Evolutionary conservation across 768 basidiomycete species (phyloP).

Genomic region (Leccinum disarticulatum): DNA sequence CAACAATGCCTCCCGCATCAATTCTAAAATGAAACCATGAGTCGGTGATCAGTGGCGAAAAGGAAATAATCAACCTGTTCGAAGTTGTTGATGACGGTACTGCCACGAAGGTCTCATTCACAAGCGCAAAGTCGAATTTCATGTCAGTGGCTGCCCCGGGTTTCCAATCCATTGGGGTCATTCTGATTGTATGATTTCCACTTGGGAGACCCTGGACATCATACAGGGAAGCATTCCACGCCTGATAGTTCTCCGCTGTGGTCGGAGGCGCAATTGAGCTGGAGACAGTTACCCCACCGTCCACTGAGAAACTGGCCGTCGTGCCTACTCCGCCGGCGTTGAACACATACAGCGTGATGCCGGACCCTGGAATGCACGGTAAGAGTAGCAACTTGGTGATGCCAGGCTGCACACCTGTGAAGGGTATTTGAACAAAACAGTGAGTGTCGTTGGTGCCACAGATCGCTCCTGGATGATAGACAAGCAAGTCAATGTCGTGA

Average conservation of each 20-base stretch:
- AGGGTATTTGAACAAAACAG: conserved; percentile 23
- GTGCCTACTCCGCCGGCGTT: too few relatives aligned
- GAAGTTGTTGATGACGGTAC: not conserved
- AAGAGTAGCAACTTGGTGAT: too few relatives aligned
- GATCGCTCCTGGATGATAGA: conserved; percentile 14
- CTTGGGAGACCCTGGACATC: conserved; percentile 14
- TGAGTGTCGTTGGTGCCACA: conserved; percentile 11
- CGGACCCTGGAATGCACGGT: too few relatives aligned
- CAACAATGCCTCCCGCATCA: conserved; percentile 6
- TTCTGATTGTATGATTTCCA: conserved; percentile 20
- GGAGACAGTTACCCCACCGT: conserved; percentile 8
- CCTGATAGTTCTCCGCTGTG: conserved; percentile 11
- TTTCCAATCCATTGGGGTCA: conserved; percentile 25
- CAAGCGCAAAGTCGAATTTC: conserved; percentile 28
- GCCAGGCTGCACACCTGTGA: conserved; percentile 12
- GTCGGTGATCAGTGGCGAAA: not conserved
- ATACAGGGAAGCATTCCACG: conserved; percentile 20
- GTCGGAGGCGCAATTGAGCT: not conserved
- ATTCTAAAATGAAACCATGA: conserved; percentile 13
- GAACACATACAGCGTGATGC: too few relatives aligned
- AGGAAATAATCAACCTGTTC: conserved; percentile 10
- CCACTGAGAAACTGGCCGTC: conserved; percentile 20
- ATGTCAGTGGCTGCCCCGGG: conserved; percentile 12
- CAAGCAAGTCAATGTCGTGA: not conserved
- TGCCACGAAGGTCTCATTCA: conserved; percentile 25